A percentile compares a stretch with the other conserved stretches of the same genome.
phyloP scores from a whole-genome alignment of 2,329 filamentous ascomycete species.

The Curvularia hawaiiensis region DNA sequence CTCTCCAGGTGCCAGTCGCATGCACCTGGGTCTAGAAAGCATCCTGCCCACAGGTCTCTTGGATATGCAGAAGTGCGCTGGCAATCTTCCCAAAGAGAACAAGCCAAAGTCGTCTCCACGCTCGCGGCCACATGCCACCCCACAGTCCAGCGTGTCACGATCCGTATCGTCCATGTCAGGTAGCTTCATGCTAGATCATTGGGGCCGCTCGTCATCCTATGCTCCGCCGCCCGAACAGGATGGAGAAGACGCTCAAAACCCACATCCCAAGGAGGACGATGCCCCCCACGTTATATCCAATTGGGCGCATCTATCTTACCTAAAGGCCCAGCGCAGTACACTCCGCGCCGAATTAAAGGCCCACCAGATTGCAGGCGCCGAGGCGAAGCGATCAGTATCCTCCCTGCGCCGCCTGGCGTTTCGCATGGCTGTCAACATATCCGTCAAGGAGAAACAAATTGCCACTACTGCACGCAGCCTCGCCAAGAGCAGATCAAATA shows the following conservation, averaged over 20 bases:
- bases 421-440: slow-evolving; percentile 47
- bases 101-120: slow-evolving; percentile 24
- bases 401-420: slow-evolving; percentile 45
- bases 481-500: slow-evolving; percentile 38
- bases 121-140: slow-evolving; percentile 27
- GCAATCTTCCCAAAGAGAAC: slow-evolving; percentile 22
- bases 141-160: slow-evolving; percentile 33
- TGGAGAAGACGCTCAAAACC: slow-evolving; percentile 19
- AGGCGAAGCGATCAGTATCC: slow-evolving; percentile 43
- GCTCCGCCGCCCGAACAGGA: slow-evolving; percentile 14
- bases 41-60: slow-evolving; percentile 34
- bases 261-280: slow-evolving; percentile 27
- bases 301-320: slow-evolving; percentile 44
- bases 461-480: slow-evolving; percentile 41
- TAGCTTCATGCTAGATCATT: slow-evolving; percentile 42
- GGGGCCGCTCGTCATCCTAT: slow-evolving; percentile 23
- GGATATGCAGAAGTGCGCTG: slow-evolving; percentile 14
- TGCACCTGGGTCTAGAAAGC: slow-evolving; percentile 35
- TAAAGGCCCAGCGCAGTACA: slow-evolving; percentile 43
- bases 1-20: slow-evolving; percentile 25
- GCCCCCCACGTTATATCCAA: slow-evolving; percentile 40
- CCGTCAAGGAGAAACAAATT: slow-evolving; percentile 47
- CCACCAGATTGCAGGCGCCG: slow-evolving; percentile 39
- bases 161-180: slow-evolving; percentile 43
- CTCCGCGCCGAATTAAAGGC: slow-evolving; percentile 42